A percentile compares a stretch with the other conserved stretches of the same genome.
phyloP scores from a whole-genome alignment of 176 grass and related monocot species.

The Oryza rufipogon region DNA sequence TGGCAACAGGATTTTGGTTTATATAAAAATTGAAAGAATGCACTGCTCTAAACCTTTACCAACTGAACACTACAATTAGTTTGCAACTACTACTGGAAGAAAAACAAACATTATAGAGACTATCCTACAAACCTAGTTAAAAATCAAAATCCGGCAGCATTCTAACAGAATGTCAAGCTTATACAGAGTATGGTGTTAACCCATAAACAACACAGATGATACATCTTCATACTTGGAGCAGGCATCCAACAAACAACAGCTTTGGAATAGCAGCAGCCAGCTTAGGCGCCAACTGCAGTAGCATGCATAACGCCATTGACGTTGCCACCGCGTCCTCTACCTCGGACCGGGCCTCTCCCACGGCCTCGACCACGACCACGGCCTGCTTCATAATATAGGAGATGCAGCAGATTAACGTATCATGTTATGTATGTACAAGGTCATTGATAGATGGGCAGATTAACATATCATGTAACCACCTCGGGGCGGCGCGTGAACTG shows the following conservation, averaged over 20 bases:
- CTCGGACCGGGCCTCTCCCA: conserved; percentile 60
- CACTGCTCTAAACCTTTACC: conserved; percentile 78
- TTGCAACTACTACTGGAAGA: conserved; percentile 52
- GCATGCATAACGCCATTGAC: conserved; percentile 34
- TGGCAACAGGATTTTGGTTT: conserved; percentile 40
- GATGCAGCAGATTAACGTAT: not conserved
- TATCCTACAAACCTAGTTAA: conserved; percentile 66
- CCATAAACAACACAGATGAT: conserved; percentile 63
- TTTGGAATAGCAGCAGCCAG: conserved; percentile 1
- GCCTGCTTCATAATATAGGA: conserved; percentile 34
- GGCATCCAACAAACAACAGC: conserved; percentile 66
- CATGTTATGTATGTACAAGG: not conserved
- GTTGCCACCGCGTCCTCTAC: conserved; percentile 57
- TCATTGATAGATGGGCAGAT: not conserved
- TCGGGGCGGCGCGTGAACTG: conserved; percentile 50
- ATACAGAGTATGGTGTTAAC: conserved; percentile 68
- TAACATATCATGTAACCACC: conserved; percentile 40
- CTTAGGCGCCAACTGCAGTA: conserved; percentile 37
- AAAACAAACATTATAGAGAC: conserved; percentile 51
- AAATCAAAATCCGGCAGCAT: conserved; percentile 65
- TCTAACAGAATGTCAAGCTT: conserved; percentile 67
- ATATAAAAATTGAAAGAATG: conserved; percentile 90
- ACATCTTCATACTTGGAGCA: conserved; percentile 77
- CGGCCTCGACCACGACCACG: conserved; percentile 56
- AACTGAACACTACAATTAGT: conserved; percentile 84